Conservation (phyloP, 345 rosid genomes). For the Melaleuca quinquenervia region DNA sequence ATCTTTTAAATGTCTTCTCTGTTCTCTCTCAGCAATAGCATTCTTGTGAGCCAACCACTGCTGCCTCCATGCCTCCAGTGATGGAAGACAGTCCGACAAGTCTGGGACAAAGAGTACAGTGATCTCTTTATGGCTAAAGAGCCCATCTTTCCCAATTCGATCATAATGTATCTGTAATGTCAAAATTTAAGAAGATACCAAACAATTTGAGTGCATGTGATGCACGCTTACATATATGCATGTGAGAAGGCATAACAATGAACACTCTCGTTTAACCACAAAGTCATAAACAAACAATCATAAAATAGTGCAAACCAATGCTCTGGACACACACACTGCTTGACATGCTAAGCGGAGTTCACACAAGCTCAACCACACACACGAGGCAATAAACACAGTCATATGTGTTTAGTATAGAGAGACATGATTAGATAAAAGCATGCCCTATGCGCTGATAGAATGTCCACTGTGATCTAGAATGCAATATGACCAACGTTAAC, state of each 20-base stretch:
- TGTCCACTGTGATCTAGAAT: neutral
- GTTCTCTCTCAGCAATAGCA: conserved; percentile 56
- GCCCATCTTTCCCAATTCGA: conserved; percentile 76
- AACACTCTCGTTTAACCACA: neutral
- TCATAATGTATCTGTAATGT: conserved; percentile 83
- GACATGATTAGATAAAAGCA: neutral
- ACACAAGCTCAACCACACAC: neutral
- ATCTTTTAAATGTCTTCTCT: conserved; percentile 38
- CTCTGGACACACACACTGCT: neutral
- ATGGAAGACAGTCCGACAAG: conserved; percentile 84
- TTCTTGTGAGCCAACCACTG: conserved; percentile 82
- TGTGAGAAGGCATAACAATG: neutral
- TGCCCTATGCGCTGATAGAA: neutral
- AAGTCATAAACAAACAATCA: neutral
- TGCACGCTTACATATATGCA: neutral
- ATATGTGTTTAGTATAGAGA: neutral
- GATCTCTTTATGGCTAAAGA: conserved; percentile 77
- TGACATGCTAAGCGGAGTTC: neutral
- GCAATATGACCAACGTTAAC: neutral
- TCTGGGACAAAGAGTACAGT: conserved; percentile 90
- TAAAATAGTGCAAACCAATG: neutral
- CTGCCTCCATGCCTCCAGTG: conserved; percentile 59
- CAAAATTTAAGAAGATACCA: neutral
- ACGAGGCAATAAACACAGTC: neutral
- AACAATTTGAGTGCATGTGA: neutral